Conservation (phyloP, 306 rosid genomes). For the Cucurbita ficifolia region DNA sequence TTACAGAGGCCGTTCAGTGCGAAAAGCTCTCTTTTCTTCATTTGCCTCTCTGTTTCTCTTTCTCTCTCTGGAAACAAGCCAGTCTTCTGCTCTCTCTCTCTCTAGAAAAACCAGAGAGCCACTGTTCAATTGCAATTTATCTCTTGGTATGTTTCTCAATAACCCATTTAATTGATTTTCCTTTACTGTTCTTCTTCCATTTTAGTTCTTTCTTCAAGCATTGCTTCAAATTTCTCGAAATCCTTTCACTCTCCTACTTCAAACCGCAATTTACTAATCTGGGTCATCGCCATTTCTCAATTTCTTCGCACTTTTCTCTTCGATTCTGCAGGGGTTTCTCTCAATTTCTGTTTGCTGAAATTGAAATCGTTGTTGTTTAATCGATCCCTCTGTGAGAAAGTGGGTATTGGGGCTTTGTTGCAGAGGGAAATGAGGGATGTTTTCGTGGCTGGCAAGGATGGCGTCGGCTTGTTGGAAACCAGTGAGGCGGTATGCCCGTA, state of each 20-base stretch:
- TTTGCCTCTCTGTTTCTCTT: neutral
- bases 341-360: neutral
- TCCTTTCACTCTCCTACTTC: neutral
- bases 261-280: neutral
- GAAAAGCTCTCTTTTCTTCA: neutral
- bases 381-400: neutral
- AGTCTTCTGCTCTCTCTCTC: slow-evolving; percentile 1
- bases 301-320: neutral
- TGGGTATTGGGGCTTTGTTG: slow-evolving; percentile 14
- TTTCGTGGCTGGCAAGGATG: slow-evolving; percentile 89
- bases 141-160: neutral
- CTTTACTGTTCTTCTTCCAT: neutral
- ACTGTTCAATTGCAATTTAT: slow-evolving; percentile 1
- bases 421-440: slow-evolving; percentile 93
- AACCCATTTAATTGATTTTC: neutral
- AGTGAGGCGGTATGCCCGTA: slow-evolving; percentile 68
- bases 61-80: slow-evolving; percentile 4
- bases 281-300: neutral
- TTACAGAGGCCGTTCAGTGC: neutral
- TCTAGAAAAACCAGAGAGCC: neutral
- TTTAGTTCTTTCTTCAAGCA: neutral
- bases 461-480: slow-evolving; percentile 77
- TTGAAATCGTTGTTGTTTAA: neutral
- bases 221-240: neutral
- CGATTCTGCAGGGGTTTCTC: neutral